phyloP scores from a whole-genome alignment of 441 rosid genomes.

The Bruguiera hainesii region DNA sequence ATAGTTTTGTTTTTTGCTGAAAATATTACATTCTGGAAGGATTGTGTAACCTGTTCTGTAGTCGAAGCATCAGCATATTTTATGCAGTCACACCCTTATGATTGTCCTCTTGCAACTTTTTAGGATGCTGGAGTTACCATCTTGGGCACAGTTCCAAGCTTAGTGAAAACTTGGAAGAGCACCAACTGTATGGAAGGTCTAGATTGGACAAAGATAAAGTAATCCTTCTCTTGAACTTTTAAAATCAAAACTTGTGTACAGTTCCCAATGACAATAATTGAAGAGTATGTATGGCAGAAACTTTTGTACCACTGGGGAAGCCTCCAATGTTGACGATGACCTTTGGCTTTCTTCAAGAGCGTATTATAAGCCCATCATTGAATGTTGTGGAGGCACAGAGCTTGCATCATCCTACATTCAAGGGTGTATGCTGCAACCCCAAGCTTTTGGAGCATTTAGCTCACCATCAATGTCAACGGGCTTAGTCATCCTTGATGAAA shows the following conservation, averaged over 20 bases:
- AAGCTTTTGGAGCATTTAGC: conserved; percentile 88
- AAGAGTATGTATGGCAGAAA: conserved; percentile 30
- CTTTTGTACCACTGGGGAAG: conserved; percentile 71
- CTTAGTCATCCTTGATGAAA: conserved; percentile 65
- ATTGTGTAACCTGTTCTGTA: background rate
- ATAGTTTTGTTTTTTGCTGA: too few relatives aligned
- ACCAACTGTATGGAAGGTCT: conserved; percentile 63
- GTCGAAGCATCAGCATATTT: background rate
- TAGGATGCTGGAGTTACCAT: conserved; percentile 86
- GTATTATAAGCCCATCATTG: conserved; percentile 68
- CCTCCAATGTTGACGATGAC: conserved; percentile 80
- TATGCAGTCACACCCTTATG: background rate
- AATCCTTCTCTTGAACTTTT: conserved; percentile 7
- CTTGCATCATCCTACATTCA: conserved; percentile 72
- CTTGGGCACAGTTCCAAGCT: conserved; percentile 86
- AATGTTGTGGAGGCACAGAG: conserved; percentile 90
- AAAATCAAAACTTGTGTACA: background rate
- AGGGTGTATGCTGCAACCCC: conserved; percentile 70
- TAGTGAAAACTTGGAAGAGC: conserved; percentile 83
- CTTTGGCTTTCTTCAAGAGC: conserved; percentile 92
- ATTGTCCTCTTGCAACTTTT: conserved; percentile 16
- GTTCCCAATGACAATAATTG: background rate
- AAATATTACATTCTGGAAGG: background rate
- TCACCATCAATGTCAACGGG: conserved; percentile 67
- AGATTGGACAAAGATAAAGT: conserved; percentile 80